Percentiles rank a stretch among this genome's conserved stretches.
These are phyloP conservation scores for Raffaelea ambrosiae DNA, from an alignment of 2,329 filamentous ascomycete genomes.

Conservation along the genomic window DNA sequence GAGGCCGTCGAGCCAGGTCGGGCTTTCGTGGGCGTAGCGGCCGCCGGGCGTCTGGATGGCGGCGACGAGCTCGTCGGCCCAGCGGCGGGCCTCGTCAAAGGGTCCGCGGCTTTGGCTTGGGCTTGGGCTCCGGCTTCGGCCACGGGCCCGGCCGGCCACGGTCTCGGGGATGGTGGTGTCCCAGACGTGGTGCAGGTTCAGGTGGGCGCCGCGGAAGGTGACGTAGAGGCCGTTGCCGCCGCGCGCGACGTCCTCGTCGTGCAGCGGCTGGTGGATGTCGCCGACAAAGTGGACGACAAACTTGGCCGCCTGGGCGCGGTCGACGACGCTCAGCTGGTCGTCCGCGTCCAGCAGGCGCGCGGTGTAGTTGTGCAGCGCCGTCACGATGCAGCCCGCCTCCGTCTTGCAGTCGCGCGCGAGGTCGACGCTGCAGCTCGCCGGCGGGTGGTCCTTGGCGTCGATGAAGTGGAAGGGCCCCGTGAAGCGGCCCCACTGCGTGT, in stretches of 20 bases:
- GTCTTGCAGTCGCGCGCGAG: constrained; percentile 56
- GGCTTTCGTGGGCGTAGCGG: constrained; percentile 27
- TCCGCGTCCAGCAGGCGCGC: constrained; percentile 37
- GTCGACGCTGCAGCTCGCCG: constrained; percentile 46
- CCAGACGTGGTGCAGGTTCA: constrained; percentile 68
- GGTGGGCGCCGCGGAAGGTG: constrained; percentile 43
- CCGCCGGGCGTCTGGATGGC: constrained; percentile 51
- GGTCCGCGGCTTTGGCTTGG: too few relatives aligned
- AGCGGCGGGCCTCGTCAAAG: constrained; percentile 41
- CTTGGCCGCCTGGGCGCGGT: constrained; percentile 52
- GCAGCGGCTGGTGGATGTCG: constrained; percentile 62
- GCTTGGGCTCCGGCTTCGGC: too few relatives aligned
- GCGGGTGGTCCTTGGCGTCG: constrained; percentile 57
- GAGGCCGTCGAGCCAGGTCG: constrained; percentile 49
- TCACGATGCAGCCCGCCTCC: constrained; percentile 52
- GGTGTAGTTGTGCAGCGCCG: constrained; percentile 54
- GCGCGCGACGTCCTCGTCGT: constrained; percentile 52
- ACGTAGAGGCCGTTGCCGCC: constrained; percentile 65
- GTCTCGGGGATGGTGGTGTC: constrained; percentile 62
- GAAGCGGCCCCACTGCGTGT: constrained; percentile 54
- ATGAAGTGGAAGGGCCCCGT: constrained; percentile 60
- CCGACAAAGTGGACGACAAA: constrained; percentile 62
- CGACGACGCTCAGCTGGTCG: constrained; percentile 28
- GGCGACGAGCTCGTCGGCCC: constrained; percentile 46
- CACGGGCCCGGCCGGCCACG: constrained; percentile 36